A percentile compares a stretch with the other conserved stretches of the same genome.
Conservation (phyloP, 306 rosid genomes). For the Astragalus glycyphyllos region DNA sequence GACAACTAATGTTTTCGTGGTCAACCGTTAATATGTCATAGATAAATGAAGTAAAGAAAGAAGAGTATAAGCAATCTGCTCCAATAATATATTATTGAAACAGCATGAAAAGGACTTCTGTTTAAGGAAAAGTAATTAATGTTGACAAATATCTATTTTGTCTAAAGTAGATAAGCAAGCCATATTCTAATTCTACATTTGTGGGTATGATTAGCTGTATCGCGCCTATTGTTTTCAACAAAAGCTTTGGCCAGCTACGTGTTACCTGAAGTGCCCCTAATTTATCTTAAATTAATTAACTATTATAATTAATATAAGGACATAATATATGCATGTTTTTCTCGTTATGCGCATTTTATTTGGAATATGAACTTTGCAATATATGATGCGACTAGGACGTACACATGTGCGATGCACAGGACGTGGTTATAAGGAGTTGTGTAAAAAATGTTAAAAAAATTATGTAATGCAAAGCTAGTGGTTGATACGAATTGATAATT, state of each 20-base stretch:
- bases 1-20: slow-evolving; percentile 31
- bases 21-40: slow-evolving; percentile 33
- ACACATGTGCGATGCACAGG: no score
- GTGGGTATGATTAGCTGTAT: slow-evolving; percentile 12
- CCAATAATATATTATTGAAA: slow-evolving; percentile 2
- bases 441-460: no score
- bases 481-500: no score
- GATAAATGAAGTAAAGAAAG: slow-evolving; percentile 22
- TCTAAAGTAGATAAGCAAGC: slow-evolving; percentile 35
- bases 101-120: slow-evolving; percentile 42
- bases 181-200: slow-evolving; percentile 23
- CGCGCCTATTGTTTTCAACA: slow-evolving; percentile 37
- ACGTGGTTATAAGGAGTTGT: no score
- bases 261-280: not conserved
- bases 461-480: no score
- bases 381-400: no score
- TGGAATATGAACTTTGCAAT: slow-evolving; percentile 34
- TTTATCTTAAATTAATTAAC: not conserved
- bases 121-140: slow-evolving; percentile 19
- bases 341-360: slow-evolving; percentile 30
- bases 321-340: slow-evolving; percentile 36
- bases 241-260: slow-evolving; percentile 32
- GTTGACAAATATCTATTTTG: slow-evolving; percentile 11
- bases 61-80: slow-evolving; percentile 49
- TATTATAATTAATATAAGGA: not conserved